Base-by-base conservation (phyloP, 768 basidiomycete species). In the Boletus rubescentipes region DNA sequence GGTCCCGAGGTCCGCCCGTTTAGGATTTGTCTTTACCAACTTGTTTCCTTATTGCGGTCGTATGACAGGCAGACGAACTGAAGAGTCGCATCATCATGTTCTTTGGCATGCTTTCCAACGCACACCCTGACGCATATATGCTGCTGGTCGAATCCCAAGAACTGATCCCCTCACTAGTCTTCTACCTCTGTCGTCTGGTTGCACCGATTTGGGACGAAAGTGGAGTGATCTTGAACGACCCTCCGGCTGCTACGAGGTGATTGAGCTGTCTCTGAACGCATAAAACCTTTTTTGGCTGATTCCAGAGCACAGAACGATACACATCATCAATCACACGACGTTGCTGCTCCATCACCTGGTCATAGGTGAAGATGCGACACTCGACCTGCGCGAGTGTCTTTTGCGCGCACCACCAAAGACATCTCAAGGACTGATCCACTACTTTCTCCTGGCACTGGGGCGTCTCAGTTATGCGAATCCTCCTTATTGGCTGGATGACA, bases 401-500 rank as follows among this genome's bases (percentile, higher is more conserved):
- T 79, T 80, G 51, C 73, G 77, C 38, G 80, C 83, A 15, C 73
- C 79, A 12, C 71, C 72, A 43, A 79, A 82, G 31, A 73, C 75
- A 29, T 86, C 86, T 64, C 83, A 80, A 59, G 84, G 84, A 31
- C 69, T 89, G 26, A 75, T 75, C 12, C 84, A 93, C 59, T 77
- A 84, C 65, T 91, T 91, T 63, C 81, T 85, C 29, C 83, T 91
- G n/a, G 81, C 84, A 1, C 80, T 93, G 50, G 87, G 91, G 36
- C 78, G 90, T 56, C 71, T 93, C 43, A 83, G 85, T 51, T 91
- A 82, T 54, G 83, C 86, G 7, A 84, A 83, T 42, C 73, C 80
- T 11, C 86, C 86, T 15, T 76, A 80, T 40, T 88, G 85, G 83
- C 66, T 87, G 31, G 70, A 75, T 21, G 51, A 54, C 15, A 65